Evolutionary conservation across 1,139 yeast species (phyloP), one percentile per base, ranked within the genome.

Genomic region (Barnettozyma hawaiiensis): DNA sequence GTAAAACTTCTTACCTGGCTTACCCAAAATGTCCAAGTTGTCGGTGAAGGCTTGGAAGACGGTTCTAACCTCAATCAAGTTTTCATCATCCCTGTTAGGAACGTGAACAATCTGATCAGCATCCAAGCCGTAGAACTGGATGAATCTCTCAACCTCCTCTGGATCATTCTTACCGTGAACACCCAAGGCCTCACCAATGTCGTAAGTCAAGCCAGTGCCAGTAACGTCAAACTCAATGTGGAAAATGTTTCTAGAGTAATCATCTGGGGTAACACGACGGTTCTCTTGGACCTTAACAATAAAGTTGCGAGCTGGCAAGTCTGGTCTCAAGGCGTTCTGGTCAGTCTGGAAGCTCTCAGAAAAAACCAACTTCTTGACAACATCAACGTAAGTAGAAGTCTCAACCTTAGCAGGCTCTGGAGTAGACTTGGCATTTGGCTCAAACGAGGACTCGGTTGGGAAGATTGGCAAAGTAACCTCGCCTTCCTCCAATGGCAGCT

Each of bases 181-280:
- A 59, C 97, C 98, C 49, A 92, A 76, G 8, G 97, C 96, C 70
- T 92, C 98, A 62, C 98, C 98, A 60, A 92, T 85, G 50, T 81
- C 94, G 62, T 92, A 92, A 42, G 78, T 86, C 62, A 92, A 73
- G 23, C 95, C 97, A 34, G 97, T 89, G 41, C 95, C 95, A 40
- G 90, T 67, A 56, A 81, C 76, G 62, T 92, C 98, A 55, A 92
- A 86, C 67, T 92, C 97, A 56, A 92, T 84, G 63, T 92, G 96
- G 89, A 92, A 92, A 60, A 92, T 90, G 65, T 92, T 85, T 70
- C 98, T 85, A 48, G 86, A 86, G 64, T 92, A 92, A 58, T 85
- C 92, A 35, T 60, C 61, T 10, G 97, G 97, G n/a, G 97, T 92
- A 51, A 92, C 84, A 60, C 97, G 79, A 66, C 80, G 82, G 70